These are phyloP conservation scores for Peniophora sp. DNA, from an alignment of 1,284 basidiomycete species.

Conservation along the genomic window DNA sequence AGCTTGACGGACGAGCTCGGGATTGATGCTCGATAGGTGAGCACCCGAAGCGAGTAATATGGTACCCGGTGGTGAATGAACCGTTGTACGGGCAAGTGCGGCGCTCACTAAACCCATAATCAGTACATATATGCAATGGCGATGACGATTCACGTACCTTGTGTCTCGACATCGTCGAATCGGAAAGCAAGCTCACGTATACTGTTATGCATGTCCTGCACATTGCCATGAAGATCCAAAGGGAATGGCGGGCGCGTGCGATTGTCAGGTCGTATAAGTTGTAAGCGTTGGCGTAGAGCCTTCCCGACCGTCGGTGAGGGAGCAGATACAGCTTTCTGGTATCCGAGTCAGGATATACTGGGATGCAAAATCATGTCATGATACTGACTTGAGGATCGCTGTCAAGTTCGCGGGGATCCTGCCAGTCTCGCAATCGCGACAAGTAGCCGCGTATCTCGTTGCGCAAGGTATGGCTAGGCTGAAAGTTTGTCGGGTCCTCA, in stretches of 20 bases:
- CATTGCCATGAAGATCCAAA: slow-evolving; percentile 6
- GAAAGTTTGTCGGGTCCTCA: slow-evolving; percentile 62
- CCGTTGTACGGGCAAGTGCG: slow-evolving; percentile 24
- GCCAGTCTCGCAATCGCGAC: too few relatives aligned
- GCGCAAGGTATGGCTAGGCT: slow-evolving; percentile 59
- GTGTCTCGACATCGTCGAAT: slow-evolving; percentile 7
- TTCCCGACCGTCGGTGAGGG: too few relatives aligned
- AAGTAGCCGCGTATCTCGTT: slow-evolving; percentile 48
- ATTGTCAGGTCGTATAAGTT: neutral
- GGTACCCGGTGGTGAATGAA: slow-evolving; percentile 43
- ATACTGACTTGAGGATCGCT: too few relatives aligned
- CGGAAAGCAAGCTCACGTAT: slow-evolving; percentile 1
- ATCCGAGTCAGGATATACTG: too few relatives aligned
- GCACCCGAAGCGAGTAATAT: slow-evolving; percentile 33
- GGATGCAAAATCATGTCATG: too few relatives aligned
- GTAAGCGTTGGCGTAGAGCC: too few relatives aligned
- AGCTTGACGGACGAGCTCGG: slow-evolving; percentile 30
- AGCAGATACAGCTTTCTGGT: too few relatives aligned
- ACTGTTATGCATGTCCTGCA: slow-evolving; percentile 3
- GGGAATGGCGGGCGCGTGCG: neutral
- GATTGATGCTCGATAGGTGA: slow-evolving; percentile 25
- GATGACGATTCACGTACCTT: slow-evolving; percentile 11
- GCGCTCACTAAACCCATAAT: slow-evolving; percentile 12
- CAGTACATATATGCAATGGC: neutral
- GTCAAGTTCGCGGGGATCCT: too few relatives aligned